These are phyloP conservation scores for Bathelium albidoporum DNA, from an alignment of 495 filamentous ascomycete genomes.

Conservation along the genomic window DNA sequence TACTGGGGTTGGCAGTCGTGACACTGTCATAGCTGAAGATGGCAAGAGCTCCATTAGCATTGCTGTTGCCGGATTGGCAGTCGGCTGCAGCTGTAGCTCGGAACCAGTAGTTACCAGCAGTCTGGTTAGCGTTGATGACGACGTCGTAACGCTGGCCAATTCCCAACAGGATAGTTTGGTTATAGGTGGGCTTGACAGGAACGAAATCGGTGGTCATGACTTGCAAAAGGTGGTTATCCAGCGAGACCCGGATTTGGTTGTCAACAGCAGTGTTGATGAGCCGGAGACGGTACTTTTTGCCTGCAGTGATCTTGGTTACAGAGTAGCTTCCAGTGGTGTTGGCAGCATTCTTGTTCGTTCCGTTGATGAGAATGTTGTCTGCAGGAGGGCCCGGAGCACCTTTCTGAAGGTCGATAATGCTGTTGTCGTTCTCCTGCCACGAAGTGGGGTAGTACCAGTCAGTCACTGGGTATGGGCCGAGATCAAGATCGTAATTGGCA, in stretches of 20 bases:
- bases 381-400: slow-evolving; percentile 18
- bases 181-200: slow-evolving; percentile 27
- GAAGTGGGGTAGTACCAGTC: slow-evolving; percentile 33
- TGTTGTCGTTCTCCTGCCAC: slow-evolving; percentile 11
- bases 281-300: slow-evolving; percentile 31
- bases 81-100: slow-evolving; percentile 21
- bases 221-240: slow-evolving; percentile 25
- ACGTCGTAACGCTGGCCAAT: slow-evolving; percentile 36
- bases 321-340: slow-evolving; percentile 21
- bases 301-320: slow-evolving; percentile 19
- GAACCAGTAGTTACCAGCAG: slow-evolving; percentile 31
- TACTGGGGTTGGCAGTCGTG: slow-evolving; percentile 14
- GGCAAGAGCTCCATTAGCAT: slow-evolving; percentile 2
- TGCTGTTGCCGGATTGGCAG: slow-evolving; percentile 14
- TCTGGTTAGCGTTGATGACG: slow-evolving; percentile 28
- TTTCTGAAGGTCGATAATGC: slow-evolving; percentile 9
- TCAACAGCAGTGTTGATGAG: slow-evolving; percentile 28
- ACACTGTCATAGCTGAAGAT: slow-evolving; percentile 29
- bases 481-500: slow-evolving; percentile 32
- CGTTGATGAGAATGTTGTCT: slow-evolving; percentile 29
- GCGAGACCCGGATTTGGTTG: slow-evolving; percentile 19
- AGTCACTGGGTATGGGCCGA: slow-evolving; percentile 25
- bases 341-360: slow-evolving; percentile 25
- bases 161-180: slow-evolving; percentile 20
- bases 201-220: slow-evolving; percentile 32